These are phyloP conservation scores for Colletotrichum shisoi DNA, from an alignment of 2,329 filamentous ascomycete genomes.

Conservation along the genomic window DNA sequence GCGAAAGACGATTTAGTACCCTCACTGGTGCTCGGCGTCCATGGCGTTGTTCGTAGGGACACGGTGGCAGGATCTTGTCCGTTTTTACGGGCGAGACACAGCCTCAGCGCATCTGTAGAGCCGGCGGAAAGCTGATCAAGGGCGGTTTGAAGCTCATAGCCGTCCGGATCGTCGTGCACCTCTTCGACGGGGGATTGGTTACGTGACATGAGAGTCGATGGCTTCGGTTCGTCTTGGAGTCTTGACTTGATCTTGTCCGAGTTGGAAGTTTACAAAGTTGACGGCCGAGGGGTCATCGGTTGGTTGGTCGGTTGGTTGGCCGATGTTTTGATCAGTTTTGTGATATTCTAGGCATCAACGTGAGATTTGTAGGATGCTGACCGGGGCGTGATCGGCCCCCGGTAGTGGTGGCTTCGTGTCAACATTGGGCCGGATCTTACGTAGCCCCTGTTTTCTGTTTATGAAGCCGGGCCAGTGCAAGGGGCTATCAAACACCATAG, in stretches of 20 bases:
- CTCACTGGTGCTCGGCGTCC: background rate
- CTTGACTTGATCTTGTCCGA: background rate
- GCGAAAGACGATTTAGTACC: background rate
- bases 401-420: too few species aligned
- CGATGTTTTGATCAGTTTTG: background rate
- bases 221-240: background rate
- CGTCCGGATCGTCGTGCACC: background rate
- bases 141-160: slow-evolving; percentile 24
- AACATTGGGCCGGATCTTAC: too few species aligned
- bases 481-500: too few species aligned
- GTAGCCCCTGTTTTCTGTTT: too few species aligned
- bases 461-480: too few species aligned
- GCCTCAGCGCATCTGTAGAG: slow-evolving; percentile 18
- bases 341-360: background rate
- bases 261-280: background rate
- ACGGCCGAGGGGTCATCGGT: too few species aligned
- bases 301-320: too few species aligned
- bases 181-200: background rate
- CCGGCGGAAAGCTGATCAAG: slow-evolving; percentile 27
- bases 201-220: background rate
- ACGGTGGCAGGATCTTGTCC: slow-evolving; percentile 8
- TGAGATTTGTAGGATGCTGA: background rate
- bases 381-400: background rate
- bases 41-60: slow-evolving; percentile 1
- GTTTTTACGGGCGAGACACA: slow-evolving; percentile 8